Evolutionary conservation across 768 basidiomycete species (phyloP).

Genomic region (Leccinum arenicola): DNA sequence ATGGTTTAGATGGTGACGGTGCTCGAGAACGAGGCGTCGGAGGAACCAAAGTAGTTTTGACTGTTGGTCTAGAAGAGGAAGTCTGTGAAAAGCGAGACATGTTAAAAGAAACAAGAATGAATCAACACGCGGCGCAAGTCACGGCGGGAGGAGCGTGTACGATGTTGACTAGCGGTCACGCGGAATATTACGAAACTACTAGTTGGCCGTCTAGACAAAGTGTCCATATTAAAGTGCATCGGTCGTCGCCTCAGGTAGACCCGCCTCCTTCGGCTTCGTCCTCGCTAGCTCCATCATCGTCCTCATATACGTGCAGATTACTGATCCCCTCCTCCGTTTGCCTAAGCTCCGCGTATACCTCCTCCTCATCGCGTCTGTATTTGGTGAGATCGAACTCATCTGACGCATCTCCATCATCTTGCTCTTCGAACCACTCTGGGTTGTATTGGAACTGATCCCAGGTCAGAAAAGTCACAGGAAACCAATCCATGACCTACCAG

Average conservation of each 20-base stretch:
- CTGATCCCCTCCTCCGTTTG: constrained; percentile 15
- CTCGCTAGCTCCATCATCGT: constrained; percentile 17
- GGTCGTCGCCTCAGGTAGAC: constrained; percentile 2
- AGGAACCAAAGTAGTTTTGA: constrained; percentile 27
- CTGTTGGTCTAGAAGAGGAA: constrained; percentile 32
- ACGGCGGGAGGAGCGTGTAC: neutral
- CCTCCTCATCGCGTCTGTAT: constrained; percentile 47
- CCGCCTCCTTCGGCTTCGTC: constrained; percentile 1
- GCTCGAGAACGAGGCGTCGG: constrained; percentile 32
- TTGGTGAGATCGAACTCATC: constrained; percentile 58
- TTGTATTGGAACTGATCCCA: constrained; percentile 84
- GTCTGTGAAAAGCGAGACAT: constrained; percentile 44
- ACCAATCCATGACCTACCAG: constrained; percentile 51
- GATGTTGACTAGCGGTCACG: constrained; percentile 7
- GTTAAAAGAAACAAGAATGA: constrained; percentile 2
- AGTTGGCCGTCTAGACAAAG: neutral
- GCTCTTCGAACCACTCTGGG: constrained; percentile 89
- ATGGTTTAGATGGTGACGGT: constrained; percentile 30
- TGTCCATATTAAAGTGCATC: neutral
- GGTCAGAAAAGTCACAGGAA: constrained; percentile 7
- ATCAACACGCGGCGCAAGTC: constrained; percentile 7
- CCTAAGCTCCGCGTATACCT: constrained; percentile 27
- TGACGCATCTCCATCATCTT: constrained; percentile 44
- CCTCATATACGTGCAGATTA: constrained; percentile 19
- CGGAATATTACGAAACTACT: constrained; percentile 20